A percentile compares a stretch with the other conserved stretches of the same genome.
Evolutionary conservation across 768 basidiomycete genomes (phyloP).

Genomic region (Erythrobasidium yunnanense): DNA sequence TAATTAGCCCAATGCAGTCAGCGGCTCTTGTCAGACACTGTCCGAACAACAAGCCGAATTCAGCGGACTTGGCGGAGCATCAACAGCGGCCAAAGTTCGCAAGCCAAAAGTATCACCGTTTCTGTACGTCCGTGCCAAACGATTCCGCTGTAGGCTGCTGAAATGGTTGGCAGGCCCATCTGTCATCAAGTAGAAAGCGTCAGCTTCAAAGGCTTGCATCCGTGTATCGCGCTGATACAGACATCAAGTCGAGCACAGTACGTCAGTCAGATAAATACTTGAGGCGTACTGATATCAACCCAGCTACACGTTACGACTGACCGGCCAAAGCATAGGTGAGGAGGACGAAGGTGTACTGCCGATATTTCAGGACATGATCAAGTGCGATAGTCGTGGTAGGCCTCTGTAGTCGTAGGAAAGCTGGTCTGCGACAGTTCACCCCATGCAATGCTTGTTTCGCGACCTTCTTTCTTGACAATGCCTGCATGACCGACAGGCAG

Average conservation of each 20-base stretch:
- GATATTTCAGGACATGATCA: not conserved
- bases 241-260: not conserved
- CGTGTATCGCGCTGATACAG: not conserved
- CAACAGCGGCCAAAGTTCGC: not conserved
- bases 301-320: not conserved
- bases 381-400: not conserved
- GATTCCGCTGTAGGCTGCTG: not conserved
- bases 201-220: not conserved
- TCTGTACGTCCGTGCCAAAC: not conserved
- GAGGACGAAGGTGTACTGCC: constrained; percentile 5
- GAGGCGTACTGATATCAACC: not conserved
- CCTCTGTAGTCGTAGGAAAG: too few species aligned
- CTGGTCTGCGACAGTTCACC: too few species aligned
- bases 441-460: too few species aligned
- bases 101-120: not conserved
- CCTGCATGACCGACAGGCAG: not conserved
- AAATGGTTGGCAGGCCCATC: not conserved
- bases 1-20: constrained; percentile 10
- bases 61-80: not conserved
- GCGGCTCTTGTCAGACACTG: not conserved
- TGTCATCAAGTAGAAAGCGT: not conserved
- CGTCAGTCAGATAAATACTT: not conserved
- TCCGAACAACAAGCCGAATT: not conserved
- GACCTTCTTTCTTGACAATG: too few species aligned
- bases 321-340: not conserved